Base-by-base conservation (phyloP, 1,284 basidiomycete genomes). In the Heterobasidion occidentale region DNA sequence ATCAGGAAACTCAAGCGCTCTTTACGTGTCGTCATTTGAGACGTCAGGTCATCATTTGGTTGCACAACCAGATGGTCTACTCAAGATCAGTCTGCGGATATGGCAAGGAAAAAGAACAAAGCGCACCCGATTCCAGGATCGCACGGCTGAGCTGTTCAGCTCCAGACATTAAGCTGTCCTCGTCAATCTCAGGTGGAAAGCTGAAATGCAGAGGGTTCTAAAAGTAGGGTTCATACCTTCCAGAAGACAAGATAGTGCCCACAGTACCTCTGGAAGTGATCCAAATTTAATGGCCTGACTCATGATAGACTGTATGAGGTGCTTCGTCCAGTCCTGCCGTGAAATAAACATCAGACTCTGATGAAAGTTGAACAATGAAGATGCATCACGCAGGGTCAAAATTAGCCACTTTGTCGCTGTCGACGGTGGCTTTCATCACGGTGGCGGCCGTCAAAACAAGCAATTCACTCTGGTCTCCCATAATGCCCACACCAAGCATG, bases 201-300 rank as follows among this genome's bases (percentile, higher is more conserved):
- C 86, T 87, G 65, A 95, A 94, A 52, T 86, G 79, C 34, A 96
- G n/a, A 12, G 94, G 93, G 65, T 96, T 95, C 80, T 90, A 62
- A 19, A 36, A 20, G 11, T 36, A 51, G 19, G n/a, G 35, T 55
- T 17, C 34, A 20, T 42, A 17, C 51, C 57, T 57, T 36, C 42
- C 12, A 17, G 34, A 57, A 19, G 42, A 27, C 47, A 15, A 44
- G 7, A 53, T 44, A 36, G 34, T 20, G 51, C 1, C 6, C 42
- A 19, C 61, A 71, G 55, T 66, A 84, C 86, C 63, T 86, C 79
- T 19, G 78, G 72, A 61, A 83, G 73, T 27, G 88, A 79, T 4
- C 88, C 87, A 67, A 91, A 95, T 54, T 93, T 72, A 61, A 96
- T 90, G 9, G 90, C 92, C 67, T 94, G 91, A 55, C 88, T 92